Conservation (phyloP, 768 basidiomycete genomes). For the Pleurotus pulmonarius region DNA sequence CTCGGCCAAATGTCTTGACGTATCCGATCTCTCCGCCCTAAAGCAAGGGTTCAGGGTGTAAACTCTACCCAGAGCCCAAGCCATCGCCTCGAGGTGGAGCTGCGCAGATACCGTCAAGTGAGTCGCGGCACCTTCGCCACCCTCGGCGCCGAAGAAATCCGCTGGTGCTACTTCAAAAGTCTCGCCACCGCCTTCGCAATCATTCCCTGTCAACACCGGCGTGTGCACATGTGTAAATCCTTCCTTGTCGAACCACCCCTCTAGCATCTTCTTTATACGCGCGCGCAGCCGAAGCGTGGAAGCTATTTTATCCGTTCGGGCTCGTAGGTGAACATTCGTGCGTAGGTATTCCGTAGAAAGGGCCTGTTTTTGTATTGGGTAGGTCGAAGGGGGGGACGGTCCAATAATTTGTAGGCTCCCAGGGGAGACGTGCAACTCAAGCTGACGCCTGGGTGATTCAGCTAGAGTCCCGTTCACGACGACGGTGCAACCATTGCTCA, state of each 20-base stretch:
- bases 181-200: constrained; percentile 97
- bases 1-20: constrained; percentile 90
- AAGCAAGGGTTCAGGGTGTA: constrained; percentile 95
- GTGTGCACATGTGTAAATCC: constrained; percentile 80
- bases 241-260: constrained; percentile 41
- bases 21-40: constrained; percentile 87
- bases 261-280: constrained; percentile 60
- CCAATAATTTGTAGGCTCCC: too few species aligned
- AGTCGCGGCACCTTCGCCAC: constrained; percentile 19
- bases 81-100: constrained; percentile 88
- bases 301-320: constrained; percentile 67
- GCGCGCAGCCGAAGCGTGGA: constrained; percentile 72
- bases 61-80: constrained; percentile 72
- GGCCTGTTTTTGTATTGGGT: constrained; percentile 90
- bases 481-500: too few species aligned
- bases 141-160: constrained; percentile 73
- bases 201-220: constrained; percentile 85
- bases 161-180: constrained; percentile 65
- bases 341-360: constrained; percentile 78
- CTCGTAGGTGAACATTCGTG: constrained; percentile 84
- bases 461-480: too few species aligned
- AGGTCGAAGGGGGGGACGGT: constrained; percentile 23
- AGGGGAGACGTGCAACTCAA: too few species aligned
- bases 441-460: too few species aligned
- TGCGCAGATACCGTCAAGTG: constrained; percentile 95